Percentiles rank a stretch among this genome's conserved stretches.
Conservation (phyloP, 805 yeast species). For the Martiniozyma abietophila region DNA sequence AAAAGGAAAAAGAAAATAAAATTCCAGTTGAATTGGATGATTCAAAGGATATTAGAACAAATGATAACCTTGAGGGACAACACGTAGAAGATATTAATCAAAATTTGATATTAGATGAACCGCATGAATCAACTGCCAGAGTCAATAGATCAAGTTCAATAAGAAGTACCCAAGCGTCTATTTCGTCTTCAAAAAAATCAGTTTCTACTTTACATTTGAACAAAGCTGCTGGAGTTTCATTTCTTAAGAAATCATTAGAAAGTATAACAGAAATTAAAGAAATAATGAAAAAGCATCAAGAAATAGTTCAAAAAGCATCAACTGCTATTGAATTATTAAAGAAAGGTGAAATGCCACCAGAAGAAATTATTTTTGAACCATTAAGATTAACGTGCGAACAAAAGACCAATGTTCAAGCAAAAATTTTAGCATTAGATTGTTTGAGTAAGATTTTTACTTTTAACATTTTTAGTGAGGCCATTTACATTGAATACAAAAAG, state of each 20-base stretch:
- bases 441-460: slow-evolving; percentile 85
- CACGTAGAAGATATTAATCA: too few relatives aligned
- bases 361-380: slow-evolving; percentile 63
- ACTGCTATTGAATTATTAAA: slow-evolving; percentile 35
- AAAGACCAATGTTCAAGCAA: slow-evolving; percentile 42
- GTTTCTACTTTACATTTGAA: slow-evolving; percentile 7
- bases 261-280: slow-evolving; percentile 24
- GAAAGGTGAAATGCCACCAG: slow-evolving; percentile 32
- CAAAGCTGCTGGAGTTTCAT: too few relatives aligned
- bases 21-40: too few relatives aligned
- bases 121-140: too few relatives aligned
- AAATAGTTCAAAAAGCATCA: slow-evolving; percentile 28
- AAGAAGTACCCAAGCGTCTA: too few relatives aligned
- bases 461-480: slow-evolving; percentile 56
- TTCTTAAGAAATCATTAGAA: slow-evolving; percentile 27
- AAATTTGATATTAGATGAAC: too few relatives aligned
- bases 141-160: too few relatives aligned
- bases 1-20: too few relatives aligned
- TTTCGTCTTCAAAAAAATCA: too few relatives aligned
- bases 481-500: slow-evolving; percentile 35
- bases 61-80: too few relatives aligned
- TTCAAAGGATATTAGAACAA: too few relatives aligned
- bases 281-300: slow-evolving; percentile 34
- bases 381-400: slow-evolving; percentile 68
- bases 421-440: slow-evolving; percentile 71